phyloP scores from a whole-genome alignment of 495 filamentous ascomycete species.

The Tuber melanosporum region DNA sequence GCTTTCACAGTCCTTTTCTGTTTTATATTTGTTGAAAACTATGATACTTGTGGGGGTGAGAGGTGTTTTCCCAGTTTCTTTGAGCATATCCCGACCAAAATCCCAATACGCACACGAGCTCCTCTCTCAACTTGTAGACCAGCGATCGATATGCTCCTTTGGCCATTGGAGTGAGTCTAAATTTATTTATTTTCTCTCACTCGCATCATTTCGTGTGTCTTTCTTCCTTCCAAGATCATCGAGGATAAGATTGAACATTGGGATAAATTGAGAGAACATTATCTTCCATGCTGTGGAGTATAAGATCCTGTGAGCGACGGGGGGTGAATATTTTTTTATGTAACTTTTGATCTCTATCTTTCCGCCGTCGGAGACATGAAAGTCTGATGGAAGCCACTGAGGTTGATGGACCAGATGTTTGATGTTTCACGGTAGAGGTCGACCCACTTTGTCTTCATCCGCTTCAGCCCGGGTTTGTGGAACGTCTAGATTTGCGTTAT shows the following conservation, averaged over 20 bases:
- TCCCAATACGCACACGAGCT: not conserved
- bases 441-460: not conserved
- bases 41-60: not conserved
- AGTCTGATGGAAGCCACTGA: slow-evolving; percentile 58
- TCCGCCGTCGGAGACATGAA: slow-evolving; percentile 46
- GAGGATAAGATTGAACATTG: slow-evolving; percentile 49
- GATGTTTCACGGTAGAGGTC: not conserved
- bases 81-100: slow-evolving; percentile 22
- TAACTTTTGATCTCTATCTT: slow-evolving; percentile 61
- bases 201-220: not conserved
- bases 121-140: not conserved
- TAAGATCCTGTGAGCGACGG: slow-evolving; percentile 46
- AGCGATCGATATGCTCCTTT: not conserved
- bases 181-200: not conserved
- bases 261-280: slow-evolving; percentile 46
- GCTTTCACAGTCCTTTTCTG: slow-evolving; percentile 47
- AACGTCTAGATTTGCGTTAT: slow-evolving; percentile 41
- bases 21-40: not conserved
- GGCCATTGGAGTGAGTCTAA: not conserved
- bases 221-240: not conserved
- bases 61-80: slow-evolving; percentile 18
- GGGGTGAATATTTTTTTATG: slow-evolving; percentile 59
- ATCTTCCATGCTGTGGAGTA: slow-evolving; percentile 52
- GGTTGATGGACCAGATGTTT: slow-evolving; percentile 43
- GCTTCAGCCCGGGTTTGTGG: not conserved